Percentiles rank a stretch among this genome's conserved stretches.
These are phyloP conservation scores for Cladorrhinum samala DNA, from an alignment of 495 filamentous ascomycete genomes.

Conservation along the genomic window DNA sequence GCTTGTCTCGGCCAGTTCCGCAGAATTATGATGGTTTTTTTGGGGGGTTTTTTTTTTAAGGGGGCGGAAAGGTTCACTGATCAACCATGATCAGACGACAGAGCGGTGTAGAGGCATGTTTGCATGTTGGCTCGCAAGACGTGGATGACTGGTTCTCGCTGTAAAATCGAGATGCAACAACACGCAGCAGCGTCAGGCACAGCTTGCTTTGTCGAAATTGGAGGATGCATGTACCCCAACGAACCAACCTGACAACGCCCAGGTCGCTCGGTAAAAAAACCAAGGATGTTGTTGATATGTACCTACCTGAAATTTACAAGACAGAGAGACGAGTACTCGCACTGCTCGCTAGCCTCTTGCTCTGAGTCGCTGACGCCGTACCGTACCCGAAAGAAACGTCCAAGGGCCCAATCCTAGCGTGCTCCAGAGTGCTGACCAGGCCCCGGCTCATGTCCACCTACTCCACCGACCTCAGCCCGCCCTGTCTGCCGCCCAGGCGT, in stretches of 20 bases:
- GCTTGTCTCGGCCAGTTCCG: constrained; percentile 5
- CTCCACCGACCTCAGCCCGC: not conserved
- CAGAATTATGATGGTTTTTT: too few relatives aligned
- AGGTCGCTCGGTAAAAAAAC: too few relatives aligned
- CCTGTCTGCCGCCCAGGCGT: not conserved
- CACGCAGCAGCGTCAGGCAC: not conserved
- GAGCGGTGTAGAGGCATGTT: not conserved
- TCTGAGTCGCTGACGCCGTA: constrained; percentile 17
- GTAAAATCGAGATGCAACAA: not conserved
- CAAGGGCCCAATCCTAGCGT: constrained; percentile 23
- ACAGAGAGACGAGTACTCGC: constrained; percentile 12
- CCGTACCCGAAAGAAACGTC: constrained; percentile 22
- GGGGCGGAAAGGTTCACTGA: too few relatives aligned
- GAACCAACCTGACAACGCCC: too few relatives aligned
- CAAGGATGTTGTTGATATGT: constrained; percentile 17
- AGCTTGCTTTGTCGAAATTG: constrained; percentile 16
- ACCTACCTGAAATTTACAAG: constrained; percentile 21
- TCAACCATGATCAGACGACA: too few relatives aligned
- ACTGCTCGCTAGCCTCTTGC: constrained; percentile 23
- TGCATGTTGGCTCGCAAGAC: constrained; percentile 9
- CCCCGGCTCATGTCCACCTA: not conserved
- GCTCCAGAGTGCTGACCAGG: constrained; percentile 14
- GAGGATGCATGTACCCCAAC: constrained; percentile 17
- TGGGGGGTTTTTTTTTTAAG: too few relatives aligned
- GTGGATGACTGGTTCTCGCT: constrained; percentile 11